A percentile compares a stretch with the other conserved stretches of the same genome.
These are phyloP conservation scores for maize (Zea mays) DNA, from an alignment of 176 grass and related monocot species.

Conservation along the genomic window Zm-B73-REFERENCE-NAM-5.0 NC_050104.1:156661501-156662000, in stretches of 20 bases:
- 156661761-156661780: slow-evolving; percentile 8
- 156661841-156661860: slow-evolving; percentile 22
- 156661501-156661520: slow-evolving; percentile 1
- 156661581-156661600: background rate
- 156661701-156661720: background rate
- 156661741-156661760: background rate
- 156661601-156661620: background rate
- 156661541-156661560: slow-evolving; percentile 14
- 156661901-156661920: slow-evolving; percentile 94
- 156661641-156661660: slow-evolving; percentile 1
- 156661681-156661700: background rate
- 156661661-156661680: background rate
- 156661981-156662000: slow-evolving; percentile 18
- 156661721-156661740: slow-evolving; percentile 1
- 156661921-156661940: slow-evolving; percentile 90
- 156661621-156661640: background rate
- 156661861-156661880: slow-evolving; percentile 66
- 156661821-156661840: slow-evolving; percentile 15
- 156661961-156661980: slow-evolving; percentile 83
- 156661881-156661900: slow-evolving; percentile 70
- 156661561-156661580: background rate
- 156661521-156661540: background rate
- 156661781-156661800: slow-evolving; percentile 6
- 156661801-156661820: slow-evolving; percentile 19
- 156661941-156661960: slow-evolving; percentile 91